A percentile compares a stretch with the other conserved stretches of the same genome.
Evolutionary conservation across 106 monocot genomes (phyloP).

Genomic region (Allium cepa): DNA sequence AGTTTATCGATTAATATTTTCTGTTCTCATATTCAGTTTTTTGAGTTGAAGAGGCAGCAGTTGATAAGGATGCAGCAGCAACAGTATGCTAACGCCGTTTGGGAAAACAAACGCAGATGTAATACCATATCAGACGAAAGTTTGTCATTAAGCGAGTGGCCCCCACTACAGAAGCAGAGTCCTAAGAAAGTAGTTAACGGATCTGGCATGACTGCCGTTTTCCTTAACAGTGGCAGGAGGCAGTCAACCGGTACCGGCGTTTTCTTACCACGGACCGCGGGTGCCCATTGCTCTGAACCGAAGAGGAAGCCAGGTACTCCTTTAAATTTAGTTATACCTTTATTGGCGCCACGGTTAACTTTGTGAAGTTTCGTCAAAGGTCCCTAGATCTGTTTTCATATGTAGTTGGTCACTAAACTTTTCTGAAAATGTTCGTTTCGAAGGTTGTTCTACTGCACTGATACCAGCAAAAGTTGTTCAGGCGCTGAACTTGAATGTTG

Average conservation of each 20-base stretch:
- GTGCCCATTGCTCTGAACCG: conserved; percentile 18
- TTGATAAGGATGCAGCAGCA: conserved; percentile 32
- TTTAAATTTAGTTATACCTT: too few relatives aligned
- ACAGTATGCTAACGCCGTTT: neutral
- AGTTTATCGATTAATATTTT: neutral
- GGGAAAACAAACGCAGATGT: conserved; percentile 9
- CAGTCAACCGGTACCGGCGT: conserved; percentile 74
- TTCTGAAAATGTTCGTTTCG: neutral
- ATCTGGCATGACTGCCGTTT: conserved; percentile 50
- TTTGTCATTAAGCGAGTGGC: conserved; percentile 11
- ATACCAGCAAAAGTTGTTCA: conserved; percentile 65
- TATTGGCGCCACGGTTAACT: neutral
- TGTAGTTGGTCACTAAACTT: neutral
- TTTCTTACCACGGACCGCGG: conserved; percentile 45
- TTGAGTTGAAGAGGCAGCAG: conserved; percentile 42
- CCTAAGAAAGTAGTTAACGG: neutral
- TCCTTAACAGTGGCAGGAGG: conserved; percentile 30
- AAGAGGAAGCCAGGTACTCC: conserved; percentile 40
- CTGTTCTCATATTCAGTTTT: conserved; percentile 24
- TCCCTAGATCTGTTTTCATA: too few relatives aligned
- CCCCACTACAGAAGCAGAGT: conserved; percentile 17
- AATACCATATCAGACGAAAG: neutral
- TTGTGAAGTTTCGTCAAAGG: neutral
- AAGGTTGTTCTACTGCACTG: conserved; percentile 61
- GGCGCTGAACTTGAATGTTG: conserved; percentile 25